A percentile compares a stretch with the other conserved stretches of the same genome.
These are phyloP conservation scores for Fraxinus velutina DNA, from an alignment of 305 asterid species.

Conservation along the genomic window DNA sequence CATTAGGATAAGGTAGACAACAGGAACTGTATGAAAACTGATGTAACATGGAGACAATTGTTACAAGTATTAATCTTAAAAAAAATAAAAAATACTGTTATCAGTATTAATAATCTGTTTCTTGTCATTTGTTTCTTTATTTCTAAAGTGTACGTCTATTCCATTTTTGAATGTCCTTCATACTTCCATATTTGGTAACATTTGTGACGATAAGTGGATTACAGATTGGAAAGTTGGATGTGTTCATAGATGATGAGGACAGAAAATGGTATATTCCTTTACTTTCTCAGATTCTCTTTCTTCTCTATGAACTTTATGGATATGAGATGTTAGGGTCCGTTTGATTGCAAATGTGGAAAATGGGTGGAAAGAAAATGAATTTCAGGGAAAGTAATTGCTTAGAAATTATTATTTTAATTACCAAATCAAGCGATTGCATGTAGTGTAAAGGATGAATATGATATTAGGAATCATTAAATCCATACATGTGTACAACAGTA, in stretches of 20 bases:
- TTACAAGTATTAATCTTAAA: not conserved
- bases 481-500: not conserved
- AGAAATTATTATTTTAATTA: not conserved
- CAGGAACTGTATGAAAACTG: not conserved
- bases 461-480: not conserved
- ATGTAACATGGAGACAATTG: not conserved
- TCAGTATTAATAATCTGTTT: not conserved
- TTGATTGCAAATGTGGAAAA: too few species aligned
- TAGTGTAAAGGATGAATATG: not conserved
- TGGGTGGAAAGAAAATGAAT: too few species aligned
- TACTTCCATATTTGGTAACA: not conserved
- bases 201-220: conserved; percentile 26
- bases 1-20: conserved; percentile 8
- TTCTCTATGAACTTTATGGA: conserved; percentile 22
- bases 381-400: too few species aligned
- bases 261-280: not conserved
- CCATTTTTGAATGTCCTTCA: not conserved
- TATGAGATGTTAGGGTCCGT: conserved; percentile 21
- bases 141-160: not conserved
- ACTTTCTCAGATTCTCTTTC: not conserved
- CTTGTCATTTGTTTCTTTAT: not conserved
- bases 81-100: not conserved
- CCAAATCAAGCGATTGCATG: not conserved
- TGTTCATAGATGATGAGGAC: conserved; percentile 31
- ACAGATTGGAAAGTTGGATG: conserved; percentile 42